Percentiles rank a stretch among this genome's conserved stretches.
Conservation (phyloP, 257 asterid genomes). For the Osmanthus fragrans region DNA sequence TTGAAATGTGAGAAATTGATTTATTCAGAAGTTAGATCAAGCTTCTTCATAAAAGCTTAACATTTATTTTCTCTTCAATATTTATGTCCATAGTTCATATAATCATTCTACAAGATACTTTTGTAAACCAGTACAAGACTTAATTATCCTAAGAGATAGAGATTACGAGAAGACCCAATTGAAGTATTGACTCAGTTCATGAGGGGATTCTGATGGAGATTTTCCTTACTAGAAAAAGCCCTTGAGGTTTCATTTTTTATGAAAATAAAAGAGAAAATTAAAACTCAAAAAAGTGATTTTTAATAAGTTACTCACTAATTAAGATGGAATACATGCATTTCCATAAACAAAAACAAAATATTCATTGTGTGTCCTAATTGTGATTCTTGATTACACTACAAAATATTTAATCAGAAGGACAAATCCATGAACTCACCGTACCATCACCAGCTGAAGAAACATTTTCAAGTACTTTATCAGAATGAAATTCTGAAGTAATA, state of each 20-base stretch:
- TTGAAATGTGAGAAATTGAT: not conserved
- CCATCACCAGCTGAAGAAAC: conserved; percentile 37
- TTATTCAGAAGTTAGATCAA: conserved; percentile 2
- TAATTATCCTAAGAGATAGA: not conserved
- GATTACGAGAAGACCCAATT: not conserved
- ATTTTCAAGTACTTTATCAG: conserved; percentile 48
- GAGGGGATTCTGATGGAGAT: not conserved
- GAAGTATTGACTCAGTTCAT: not conserved
- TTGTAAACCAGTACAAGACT: not conserved
- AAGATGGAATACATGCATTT: conserved; percentile 2
- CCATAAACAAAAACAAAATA: not conserved
- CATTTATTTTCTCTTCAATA: not conserved
- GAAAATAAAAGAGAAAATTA: too few relatives aligned
- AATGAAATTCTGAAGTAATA: conserved; percentile 44
- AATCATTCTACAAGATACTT: not conserved
- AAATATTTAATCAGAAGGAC: conserved; percentile 39
- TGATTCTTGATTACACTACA: conserved; percentile 21
- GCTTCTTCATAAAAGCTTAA: not conserved
- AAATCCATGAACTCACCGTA: conserved; percentile 61
- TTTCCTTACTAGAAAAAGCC: not conserved
- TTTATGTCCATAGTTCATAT: not conserved
- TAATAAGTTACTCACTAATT: too few relatives aligned
- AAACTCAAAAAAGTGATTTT: not conserved
- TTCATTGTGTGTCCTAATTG: conserved; percentile 18
- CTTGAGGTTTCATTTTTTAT: not conserved